These are phyloP conservation scores for Saccharomycopsis olivae DNA, from an alignment of 805 yeast genomes.

Conservation along the genomic window DNA sequence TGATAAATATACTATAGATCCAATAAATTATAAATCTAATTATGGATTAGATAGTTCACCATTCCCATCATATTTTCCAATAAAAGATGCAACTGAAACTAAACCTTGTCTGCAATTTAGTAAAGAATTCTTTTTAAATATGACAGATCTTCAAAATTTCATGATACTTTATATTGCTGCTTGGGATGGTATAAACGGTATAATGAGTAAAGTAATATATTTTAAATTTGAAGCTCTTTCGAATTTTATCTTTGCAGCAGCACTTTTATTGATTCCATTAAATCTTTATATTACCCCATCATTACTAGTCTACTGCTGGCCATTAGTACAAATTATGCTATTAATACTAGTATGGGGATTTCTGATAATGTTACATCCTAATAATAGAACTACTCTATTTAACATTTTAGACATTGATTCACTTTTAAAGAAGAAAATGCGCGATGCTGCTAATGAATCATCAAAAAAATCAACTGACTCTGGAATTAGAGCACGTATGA, in stretches of 20 bases:
- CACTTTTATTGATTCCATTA: constrained; percentile 25
- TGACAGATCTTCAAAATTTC: constrained; percentile 78
- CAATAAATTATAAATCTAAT: constrained; percentile 1
- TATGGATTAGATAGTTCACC: constrained; percentile 28
- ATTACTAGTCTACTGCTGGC: constrained; percentile 23
- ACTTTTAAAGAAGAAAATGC: constrained; percentile 1
- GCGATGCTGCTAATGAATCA: background rate
- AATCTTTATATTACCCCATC: constrained; percentile 25
- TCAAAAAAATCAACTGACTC: background rate
- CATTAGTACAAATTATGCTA: constrained; percentile 27
- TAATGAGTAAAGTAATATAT: constrained; percentile 47
- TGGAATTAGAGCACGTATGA: constrained; percentile 2
- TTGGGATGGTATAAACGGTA: constrained; percentile 45
- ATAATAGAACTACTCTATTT: constrained; percentile 36
- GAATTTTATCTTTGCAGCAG: constrained; percentile 34
- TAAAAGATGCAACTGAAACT: constrained; percentile 22
- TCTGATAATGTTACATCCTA: constrained; percentile 40
- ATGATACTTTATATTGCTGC: constrained; percentile 52
- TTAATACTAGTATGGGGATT: constrained; percentile 41
- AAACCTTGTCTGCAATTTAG: constrained; percentile 49
- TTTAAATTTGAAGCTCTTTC: constrained; percentile 56
- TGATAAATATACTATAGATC: constrained; percentile 34
- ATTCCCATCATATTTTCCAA: constrained; percentile 39
- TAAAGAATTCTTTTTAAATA: constrained; percentile 63
- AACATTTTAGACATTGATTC: constrained; percentile 5